phyloP scores from a whole-genome alignment of 768 basidiomycete species.

The Hydnomerulius pinastri region DNA sequence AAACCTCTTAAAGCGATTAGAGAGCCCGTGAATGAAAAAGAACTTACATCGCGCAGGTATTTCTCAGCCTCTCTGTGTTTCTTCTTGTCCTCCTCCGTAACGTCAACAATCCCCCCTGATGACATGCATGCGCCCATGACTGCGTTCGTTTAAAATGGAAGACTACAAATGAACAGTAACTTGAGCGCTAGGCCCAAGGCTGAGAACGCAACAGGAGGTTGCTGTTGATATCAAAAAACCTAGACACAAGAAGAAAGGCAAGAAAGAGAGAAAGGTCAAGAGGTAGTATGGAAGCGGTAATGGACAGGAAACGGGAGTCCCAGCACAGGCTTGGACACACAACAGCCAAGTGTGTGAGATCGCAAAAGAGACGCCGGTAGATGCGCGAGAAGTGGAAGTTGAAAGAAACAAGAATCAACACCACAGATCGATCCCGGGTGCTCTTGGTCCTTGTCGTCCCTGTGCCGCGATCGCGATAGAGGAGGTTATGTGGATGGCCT shows the following conservation, averaged over 20 bases:
- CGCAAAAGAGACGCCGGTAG: not conserved
- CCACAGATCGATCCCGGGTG: not conserved
- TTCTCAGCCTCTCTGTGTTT: constrained; percentile 74
- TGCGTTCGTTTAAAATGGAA: not conserved
- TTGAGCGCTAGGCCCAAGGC: constrained; percentile 18
- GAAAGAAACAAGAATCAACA: constrained; percentile 8
- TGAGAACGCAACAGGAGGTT: not conserved
- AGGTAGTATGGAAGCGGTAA: not conserved
- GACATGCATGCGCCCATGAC: constrained; percentile 84
- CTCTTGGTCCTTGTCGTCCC: not conserved
- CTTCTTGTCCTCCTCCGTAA: constrained; percentile 68
- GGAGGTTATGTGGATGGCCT: too few relatives aligned
- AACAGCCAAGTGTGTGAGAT: constrained; percentile 14
- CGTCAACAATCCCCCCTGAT: constrained; percentile 50
- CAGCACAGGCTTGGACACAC: constrained; percentile 20
- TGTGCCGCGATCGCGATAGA: too few relatives aligned
- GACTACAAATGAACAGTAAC: constrained; percentile 4
- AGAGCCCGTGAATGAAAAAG: constrained; percentile 1
- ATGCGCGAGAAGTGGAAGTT: not conserved
- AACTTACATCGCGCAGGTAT: constrained; percentile 70
- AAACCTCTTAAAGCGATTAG: too few relatives aligned
- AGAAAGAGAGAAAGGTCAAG: not conserved
- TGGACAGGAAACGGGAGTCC: not conserved
- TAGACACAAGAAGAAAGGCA: not conserved
- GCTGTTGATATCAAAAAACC: not conserved